Evolutionary conservation across 2,329 filamentous ascomycete species (phyloP).

Genomic region (Polychaeton citri): DNA sequence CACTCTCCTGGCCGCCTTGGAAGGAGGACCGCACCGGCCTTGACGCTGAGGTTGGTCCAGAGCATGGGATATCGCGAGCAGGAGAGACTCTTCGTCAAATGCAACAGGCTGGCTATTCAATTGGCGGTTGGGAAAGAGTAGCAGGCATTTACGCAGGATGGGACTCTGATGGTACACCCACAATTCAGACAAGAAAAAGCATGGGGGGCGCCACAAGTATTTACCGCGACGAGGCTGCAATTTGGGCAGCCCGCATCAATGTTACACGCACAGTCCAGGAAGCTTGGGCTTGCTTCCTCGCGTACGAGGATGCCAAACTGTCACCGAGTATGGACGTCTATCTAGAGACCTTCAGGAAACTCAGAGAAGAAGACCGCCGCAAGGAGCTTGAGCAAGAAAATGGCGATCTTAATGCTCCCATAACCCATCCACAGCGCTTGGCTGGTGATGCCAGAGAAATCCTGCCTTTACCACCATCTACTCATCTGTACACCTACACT

Average conservation of each 20-base stretch:
- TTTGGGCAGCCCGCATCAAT: constrained; percentile 46
- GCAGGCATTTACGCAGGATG: constrained; percentile 45
- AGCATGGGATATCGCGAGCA: constrained; percentile 45
- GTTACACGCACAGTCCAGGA: constrained; percentile 48
- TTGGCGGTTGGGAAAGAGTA: constrained; percentile 38
- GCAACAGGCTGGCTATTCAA: constrained; percentile 45
- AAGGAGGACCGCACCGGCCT: constrained; percentile 48
- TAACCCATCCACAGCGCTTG: constrained; percentile 8
- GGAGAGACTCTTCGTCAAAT: constrained; percentile 42
- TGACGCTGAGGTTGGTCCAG: constrained; percentile 42
- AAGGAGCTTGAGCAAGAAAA: not conserved
- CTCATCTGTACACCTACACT: constrained; percentile 52
- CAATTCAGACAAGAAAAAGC: constrained; percentile 42
- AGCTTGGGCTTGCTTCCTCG: constrained; percentile 51
- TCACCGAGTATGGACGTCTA: constrained; percentile 32
- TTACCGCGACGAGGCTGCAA: constrained; percentile 6
- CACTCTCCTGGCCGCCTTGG: constrained; percentile 52
- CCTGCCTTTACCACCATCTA: constrained; percentile 42
- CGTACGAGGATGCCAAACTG: constrained; percentile 34
- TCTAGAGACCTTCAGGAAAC: constrained; percentile 44
- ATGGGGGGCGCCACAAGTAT: not conserved
- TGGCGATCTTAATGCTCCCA: not conserved
- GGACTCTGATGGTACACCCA: constrained; percentile 50
- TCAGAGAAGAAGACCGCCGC: constrained; percentile 26
- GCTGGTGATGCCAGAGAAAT: constrained; percentile 49